Conservation (phyloP, 2,329 filamentous ascomycete species). For the Aureobasidium melanogenum region DNA sequence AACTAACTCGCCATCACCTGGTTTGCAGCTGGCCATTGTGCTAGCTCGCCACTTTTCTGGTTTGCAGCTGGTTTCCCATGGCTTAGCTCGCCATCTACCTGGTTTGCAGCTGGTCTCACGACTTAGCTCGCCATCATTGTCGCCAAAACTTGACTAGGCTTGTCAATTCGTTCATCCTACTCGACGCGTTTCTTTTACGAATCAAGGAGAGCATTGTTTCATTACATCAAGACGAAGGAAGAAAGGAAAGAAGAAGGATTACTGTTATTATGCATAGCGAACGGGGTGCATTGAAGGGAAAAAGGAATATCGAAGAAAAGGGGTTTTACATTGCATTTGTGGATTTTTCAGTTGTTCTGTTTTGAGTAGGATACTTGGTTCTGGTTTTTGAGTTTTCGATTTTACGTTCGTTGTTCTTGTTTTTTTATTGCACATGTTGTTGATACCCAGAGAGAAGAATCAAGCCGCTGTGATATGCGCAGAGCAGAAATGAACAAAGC, state of each 20-base stretch:
- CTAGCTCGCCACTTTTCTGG: background rate
- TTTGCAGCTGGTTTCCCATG: background rate
- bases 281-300: background rate
- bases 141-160: background rate
- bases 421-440: background rate
- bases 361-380: background rate
- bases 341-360: background rate
- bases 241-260: too few species aligned
- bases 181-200: background rate
- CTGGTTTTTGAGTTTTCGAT: background rate
- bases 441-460: background rate
- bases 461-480: background rate
- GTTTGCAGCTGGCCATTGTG: background rate
- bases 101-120: background rate
- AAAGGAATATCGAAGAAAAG: background rate
- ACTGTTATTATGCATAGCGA: conserved; percentile 1
- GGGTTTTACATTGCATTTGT: background rate
- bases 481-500: background rate
- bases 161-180: background rate
- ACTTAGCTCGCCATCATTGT: background rate
- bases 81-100: background rate
- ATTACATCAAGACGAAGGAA: background rate
- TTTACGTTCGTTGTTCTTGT: background rate
- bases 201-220: background rate
- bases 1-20: background rate